These are phyloP conservation scores for Plenodomus biglobosus DNA, from an alignment of 2,329 filamentous ascomycete species.

Conservation along the genomic window DNA sequence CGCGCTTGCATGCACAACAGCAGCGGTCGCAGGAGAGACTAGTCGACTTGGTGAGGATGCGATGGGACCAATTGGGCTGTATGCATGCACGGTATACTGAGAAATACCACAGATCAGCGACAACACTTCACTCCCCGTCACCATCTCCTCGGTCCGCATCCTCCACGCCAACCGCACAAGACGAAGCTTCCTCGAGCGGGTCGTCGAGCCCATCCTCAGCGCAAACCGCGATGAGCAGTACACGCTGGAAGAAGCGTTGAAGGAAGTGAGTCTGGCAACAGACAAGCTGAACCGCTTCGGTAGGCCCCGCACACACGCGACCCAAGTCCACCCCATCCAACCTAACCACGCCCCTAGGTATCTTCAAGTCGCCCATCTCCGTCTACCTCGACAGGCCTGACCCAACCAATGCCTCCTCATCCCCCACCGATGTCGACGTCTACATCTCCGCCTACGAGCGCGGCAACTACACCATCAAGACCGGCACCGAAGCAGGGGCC, in stretches of 20 bases:
- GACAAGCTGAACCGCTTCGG: conserved; percentile 79
- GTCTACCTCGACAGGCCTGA: conserved; percentile 79
- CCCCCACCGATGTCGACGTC: conserved; percentile 77
- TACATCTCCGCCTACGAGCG: conserved; percentile 77
- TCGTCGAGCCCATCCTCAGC: conserved; percentile 76
- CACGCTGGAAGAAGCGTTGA: conserved; percentile 74
- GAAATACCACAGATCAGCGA: conserved; percentile 62
- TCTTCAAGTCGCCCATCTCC: conserved; percentile 81
- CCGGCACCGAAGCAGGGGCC: conserved; percentile 91
- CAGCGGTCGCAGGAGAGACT: conserved; percentile 65
- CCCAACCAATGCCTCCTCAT: conserved; percentile 66
- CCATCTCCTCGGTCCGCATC: conserved; percentile 81
- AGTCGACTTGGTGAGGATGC: conserved; percentile 62
- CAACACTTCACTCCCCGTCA: conserved; percentile 84
- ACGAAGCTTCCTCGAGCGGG: conserved; percentile 75
- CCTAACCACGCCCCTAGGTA: conserved; percentile 59
- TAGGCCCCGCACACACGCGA: conserved; percentile 46
- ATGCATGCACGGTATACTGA: background rate
- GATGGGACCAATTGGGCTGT: conserved; percentile 3
- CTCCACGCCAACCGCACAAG: conserved; percentile 84
- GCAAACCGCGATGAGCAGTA: conserved; percentile 67
- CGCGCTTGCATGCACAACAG: conserved; percentile 59
- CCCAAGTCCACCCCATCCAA: background rate
- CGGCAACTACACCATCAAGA: conserved; percentile 83
- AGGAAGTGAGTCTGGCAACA: conserved; percentile 68